Percentiles rank a stretch among this genome's conserved stretches.
Evolutionary conservation across 495 filamentous ascomycete genomes (phyloP).

Genomic region (Rhizodiscina lignyota): DNA sequence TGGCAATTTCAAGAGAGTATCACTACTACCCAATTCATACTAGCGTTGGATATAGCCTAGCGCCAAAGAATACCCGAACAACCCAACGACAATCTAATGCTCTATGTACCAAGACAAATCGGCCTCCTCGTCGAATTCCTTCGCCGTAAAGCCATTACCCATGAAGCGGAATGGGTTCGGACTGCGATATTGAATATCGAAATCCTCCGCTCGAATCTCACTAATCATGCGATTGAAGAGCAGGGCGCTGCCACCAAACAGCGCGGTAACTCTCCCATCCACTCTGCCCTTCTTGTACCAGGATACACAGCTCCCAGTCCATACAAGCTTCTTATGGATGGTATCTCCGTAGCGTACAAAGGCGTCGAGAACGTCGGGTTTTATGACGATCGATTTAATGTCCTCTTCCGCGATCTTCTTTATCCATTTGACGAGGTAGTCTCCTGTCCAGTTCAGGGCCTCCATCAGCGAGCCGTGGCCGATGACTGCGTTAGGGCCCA

Average conservation of each 20-base stretch:
- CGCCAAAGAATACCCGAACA: too few relatives aligned
- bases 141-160: constrained; percentile 17
- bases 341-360: constrained; percentile 30
- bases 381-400: constrained; percentile 17
- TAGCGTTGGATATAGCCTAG: too few relatives aligned
- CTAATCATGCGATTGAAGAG: constrained; percentile 30
- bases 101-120: too few relatives aligned
- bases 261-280: constrained; percentile 17
- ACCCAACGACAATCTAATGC: too few relatives aligned
- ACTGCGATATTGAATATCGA: constrained; percentile 25
- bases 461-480: constrained; percentile 19
- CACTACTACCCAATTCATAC: too few relatives aligned
- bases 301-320: constrained; percentile 29
- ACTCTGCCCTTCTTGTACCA: constrained; percentile 32
- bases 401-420: constrained; percentile 23
- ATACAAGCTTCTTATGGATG: constrained; percentile 31
- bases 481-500: constrained; percentile 25
- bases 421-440: constrained; percentile 34
- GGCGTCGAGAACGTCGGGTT: constrained; percentile 23
- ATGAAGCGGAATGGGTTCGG: constrained; percentile 23
- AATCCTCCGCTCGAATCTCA: constrained; percentile 32
- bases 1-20: too few relatives aligned
- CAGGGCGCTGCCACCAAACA: constrained; percentile 20
- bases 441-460: constrained; percentile 24
- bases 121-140: constrained; percentile 14